phyloP scores from a whole-genome alignment of 2,329 filamentous ascomycete genomes.

The Aspergillus floridensis region DNA sequence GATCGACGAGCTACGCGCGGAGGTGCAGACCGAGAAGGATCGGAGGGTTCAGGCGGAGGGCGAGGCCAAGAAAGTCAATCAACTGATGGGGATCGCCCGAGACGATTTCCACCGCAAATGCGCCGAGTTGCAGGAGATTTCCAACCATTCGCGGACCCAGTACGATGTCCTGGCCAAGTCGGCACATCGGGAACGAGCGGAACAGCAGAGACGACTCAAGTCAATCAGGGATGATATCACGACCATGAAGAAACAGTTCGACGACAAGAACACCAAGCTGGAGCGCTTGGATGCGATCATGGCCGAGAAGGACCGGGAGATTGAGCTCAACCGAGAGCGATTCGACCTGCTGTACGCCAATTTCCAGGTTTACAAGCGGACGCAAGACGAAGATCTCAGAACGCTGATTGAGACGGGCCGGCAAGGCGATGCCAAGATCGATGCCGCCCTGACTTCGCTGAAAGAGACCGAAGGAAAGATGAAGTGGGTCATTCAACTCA shows the following conservation, averaged over 20 bases:
- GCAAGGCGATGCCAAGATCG: conserved; percentile 33
- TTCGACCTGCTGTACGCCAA: conserved; percentile 40
- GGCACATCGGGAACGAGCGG: conserved; percentile 41
- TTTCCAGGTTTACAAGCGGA: conserved; percentile 44
- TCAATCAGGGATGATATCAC: conserved; percentile 36
- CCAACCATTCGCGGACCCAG: conserved; percentile 40
- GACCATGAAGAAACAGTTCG: conserved; percentile 34
- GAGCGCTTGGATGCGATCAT: conserved; percentile 45
- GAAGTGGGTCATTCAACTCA: conserved; percentile 50
- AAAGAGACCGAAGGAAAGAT: conserved; percentile 45
- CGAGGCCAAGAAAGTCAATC: conserved; percentile 36
- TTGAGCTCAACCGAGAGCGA: conserved; percentile 39
- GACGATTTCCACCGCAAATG: conserved; percentile 41
- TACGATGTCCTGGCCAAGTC: conserved; percentile 45
- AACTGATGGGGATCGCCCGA: conserved; percentile 40
- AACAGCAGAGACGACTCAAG: conserved; percentile 40
- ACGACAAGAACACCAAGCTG: conserved; percentile 36
- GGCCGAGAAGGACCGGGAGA: conserved; percentile 47
- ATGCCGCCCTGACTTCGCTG: conserved; percentile 40
- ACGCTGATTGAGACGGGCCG: conserved; percentile 31
- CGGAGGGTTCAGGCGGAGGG: conserved; percentile 42
- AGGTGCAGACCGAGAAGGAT: conserved; percentile 43
- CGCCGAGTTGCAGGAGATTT: conserved; percentile 39
- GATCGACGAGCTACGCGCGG: conserved; percentile 45
- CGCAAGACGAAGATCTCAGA: conserved; percentile 41